Conservation (phyloP, 306 rosid species). For the Quercus ilex region DNA sequence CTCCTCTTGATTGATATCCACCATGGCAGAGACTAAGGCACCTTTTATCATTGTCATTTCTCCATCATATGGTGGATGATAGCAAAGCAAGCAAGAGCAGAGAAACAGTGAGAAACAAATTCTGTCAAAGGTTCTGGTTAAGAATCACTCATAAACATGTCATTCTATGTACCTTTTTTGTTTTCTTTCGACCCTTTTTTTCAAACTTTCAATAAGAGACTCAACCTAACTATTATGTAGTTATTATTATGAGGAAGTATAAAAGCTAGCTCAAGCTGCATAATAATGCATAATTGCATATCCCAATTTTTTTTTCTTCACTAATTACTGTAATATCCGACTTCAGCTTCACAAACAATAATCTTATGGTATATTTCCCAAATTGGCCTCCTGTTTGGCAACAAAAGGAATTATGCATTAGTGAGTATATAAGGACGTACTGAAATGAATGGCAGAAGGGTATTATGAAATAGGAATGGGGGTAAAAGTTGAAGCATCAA, state of each 20-base stretch:
- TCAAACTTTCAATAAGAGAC: constrained; percentile 24
- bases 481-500: constrained; percentile 20
- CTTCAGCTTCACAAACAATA: constrained; percentile 22
- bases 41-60: constrained; percentile 26
- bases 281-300: not conserved
- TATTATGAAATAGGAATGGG: constrained; percentile 24
- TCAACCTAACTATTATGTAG: constrained; percentile 19
- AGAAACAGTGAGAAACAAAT: constrained; percentile 21
- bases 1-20: constrained; percentile 47
- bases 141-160: constrained; percentile 8
- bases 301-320: not conserved
- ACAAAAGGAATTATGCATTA: not conserved
- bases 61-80: constrained; percentile 28
- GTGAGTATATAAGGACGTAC: constrained; percentile 7
- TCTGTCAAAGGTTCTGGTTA: not conserved
- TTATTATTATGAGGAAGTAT: constrained; percentile 15
- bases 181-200: constrained; percentile 25
- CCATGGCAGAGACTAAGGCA: constrained; percentile 45
- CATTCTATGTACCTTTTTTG: constrained; percentile 31
- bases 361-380: constrained; percentile 30
- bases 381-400: constrained; percentile 24
- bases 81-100: constrained; percentile 26
- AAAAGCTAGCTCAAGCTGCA: constrained; percentile 30
- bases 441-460: constrained; percentile 30
- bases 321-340: constrained; percentile 4